phyloP scores from a whole-genome alignment of 306 rosid genomes.

The Begonia loranthoides region DNA sequence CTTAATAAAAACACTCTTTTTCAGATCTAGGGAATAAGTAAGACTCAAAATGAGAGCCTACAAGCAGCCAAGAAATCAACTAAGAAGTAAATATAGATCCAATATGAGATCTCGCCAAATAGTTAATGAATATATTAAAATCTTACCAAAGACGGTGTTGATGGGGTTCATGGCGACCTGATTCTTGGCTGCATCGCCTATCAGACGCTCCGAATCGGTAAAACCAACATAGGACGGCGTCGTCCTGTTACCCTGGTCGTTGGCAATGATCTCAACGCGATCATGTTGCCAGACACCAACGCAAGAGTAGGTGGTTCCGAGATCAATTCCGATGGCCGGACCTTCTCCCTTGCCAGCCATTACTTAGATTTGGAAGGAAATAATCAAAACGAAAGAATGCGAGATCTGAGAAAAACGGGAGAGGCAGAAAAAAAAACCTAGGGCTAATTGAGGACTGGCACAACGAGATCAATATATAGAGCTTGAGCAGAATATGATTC shows the following conservation, averaged over 20 bases:
- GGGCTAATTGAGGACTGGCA: background rate
- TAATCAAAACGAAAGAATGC: background rate
- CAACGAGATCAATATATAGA: too few relatives aligned
- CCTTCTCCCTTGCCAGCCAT: slow-evolving; percentile 69
- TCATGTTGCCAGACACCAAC: slow-evolving; percentile 61
- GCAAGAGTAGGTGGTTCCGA: slow-evolving; percentile 54
- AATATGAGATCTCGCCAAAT: background rate
- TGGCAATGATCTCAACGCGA: slow-evolving; percentile 61
- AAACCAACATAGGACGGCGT: slow-evolving; percentile 55
- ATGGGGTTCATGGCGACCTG: slow-evolving; percentile 54
- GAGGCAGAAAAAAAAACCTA: background rate
- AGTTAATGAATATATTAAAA: slow-evolving; percentile 5
- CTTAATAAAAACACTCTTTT: too few relatives aligned
- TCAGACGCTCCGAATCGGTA: slow-evolving; percentile 43
- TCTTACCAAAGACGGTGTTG: slow-evolving; percentile 53
- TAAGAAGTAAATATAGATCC: too few relatives aligned
- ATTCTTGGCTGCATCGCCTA: slow-evolving; percentile 59
- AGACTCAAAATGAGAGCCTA: too few relatives aligned
- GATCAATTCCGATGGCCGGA: slow-evolving; percentile 62
- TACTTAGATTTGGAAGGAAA: background rate
- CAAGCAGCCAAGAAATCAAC: too few relatives aligned
- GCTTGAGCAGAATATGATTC: slow-evolving; percentile 12
- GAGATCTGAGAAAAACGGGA: background rate
- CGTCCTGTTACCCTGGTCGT: slow-evolving; percentile 62
- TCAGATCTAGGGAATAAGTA: too few relatives aligned